Evolutionary conservation across 129 eudicot species (phyloP).

Genomic region (Pittosporum tobira): DNA sequence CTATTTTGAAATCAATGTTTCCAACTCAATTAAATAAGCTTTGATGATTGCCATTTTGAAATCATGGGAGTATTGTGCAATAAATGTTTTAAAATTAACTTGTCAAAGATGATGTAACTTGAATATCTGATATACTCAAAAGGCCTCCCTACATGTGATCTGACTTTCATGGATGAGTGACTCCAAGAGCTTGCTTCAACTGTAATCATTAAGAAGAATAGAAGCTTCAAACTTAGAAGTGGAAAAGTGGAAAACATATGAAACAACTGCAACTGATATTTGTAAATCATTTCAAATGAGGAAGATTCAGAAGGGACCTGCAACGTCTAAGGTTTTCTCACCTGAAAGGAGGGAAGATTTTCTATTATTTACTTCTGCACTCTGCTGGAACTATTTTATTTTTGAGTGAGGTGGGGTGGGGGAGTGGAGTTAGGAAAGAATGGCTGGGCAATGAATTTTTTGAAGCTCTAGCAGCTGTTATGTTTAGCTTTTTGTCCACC

Average conservation of each 20-base stretch:
- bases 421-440: not conserved
- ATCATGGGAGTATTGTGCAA: too few relatives aligned
- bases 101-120: too few relatives aligned
- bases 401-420: not conserved
- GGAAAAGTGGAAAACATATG: not conserved
- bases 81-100: too few relatives aligned
- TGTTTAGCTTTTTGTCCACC: not conserved
- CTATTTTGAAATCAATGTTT: too few relatives aligned
- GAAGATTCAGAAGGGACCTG: not conserved
- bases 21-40: too few relatives aligned
- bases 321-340: not conserved
- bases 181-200: too few relatives aligned
- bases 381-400: not conserved
- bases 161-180: too few relatives aligned
- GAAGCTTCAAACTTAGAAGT: too few relatives aligned
- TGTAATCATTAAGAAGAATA: too few relatives aligned
- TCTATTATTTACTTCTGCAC: not conserved
- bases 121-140: too few relatives aligned
- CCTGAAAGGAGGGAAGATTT: not conserved
- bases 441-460: not conserved
- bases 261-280: not conserved
- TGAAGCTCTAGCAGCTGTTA: not conserved
- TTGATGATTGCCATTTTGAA: too few relatives aligned
- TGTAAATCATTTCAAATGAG: not conserved
- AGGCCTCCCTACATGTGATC: too few relatives aligned